Base-by-base conservation (phyloP, 768 basidiomycete genomes). In the Podaxis sp. region DNA sequence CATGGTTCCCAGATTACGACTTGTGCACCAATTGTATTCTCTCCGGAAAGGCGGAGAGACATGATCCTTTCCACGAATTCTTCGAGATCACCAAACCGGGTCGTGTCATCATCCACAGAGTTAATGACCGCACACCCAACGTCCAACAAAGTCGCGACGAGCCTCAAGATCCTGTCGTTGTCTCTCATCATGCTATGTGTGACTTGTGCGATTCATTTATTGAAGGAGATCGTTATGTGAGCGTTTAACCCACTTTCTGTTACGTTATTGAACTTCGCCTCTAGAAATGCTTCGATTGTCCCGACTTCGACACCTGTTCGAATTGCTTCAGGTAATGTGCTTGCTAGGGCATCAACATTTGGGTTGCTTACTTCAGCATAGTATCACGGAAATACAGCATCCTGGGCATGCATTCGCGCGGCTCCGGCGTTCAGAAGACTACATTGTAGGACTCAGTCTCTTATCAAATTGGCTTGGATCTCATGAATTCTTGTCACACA, bases 261-360 rank as follows among this genome's bases (percentile, higher is more conserved):
- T 4, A 33, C 41, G 43, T 50, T 54, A 15, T 65, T 61, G 9
- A n/a, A 40, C 25, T 29, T 12, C 27, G 2, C 37, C 36, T 17
- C 3, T 53, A 92, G 90, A 93, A 93, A 88, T 93, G 91, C 68
- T 62, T 87, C 8, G 71, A 76, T 61, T 94, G 92, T 73, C 91
- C 92, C n/a, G 91, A 95, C 69, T 95, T 86, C 66, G 93, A 95
- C 66, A 82, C 86, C 8, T 95, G 93, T 69, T 69, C 73, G 15
- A 73, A 79, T 15, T 95, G 93, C 74, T 92, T 89, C 74, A 77
- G 75, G 84, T 88, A 69, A 62, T 52, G 76, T 67, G 4, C 41
- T 22, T 15, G 3, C n/a, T 9, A 37, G 19, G 9, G 13, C 3
- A 15, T 46, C 27, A 47, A 4, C 29, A 15, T 22, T 24, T 15